phyloP scores from a whole-genome alignment of 2,329 filamentous ascomycete genomes.

The Fonsecaea monophora region DNA sequence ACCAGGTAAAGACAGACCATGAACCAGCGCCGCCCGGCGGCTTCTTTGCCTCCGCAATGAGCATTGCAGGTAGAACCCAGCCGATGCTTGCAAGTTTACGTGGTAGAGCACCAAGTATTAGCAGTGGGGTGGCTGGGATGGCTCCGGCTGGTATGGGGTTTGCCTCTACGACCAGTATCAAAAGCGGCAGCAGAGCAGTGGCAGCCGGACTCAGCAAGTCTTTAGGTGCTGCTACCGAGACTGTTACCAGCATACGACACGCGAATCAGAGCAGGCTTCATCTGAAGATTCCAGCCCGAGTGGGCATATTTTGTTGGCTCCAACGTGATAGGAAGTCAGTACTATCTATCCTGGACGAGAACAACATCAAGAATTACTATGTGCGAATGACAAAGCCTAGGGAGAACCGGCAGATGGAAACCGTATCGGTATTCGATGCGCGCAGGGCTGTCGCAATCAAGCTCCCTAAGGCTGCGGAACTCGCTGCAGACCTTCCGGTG shows the following conservation, averaged over 20 bases:
- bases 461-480: slow-evolving; percentile 27
- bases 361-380: slow-evolving; percentile 46
- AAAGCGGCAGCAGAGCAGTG: slow-evolving; percentile 55
- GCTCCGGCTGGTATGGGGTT: slow-evolving; percentile 50
- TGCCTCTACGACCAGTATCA: slow-evolving; percentile 55
- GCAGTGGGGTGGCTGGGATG: slow-evolving; percentile 52
- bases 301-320: slow-evolving; percentile 56
- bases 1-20: slow-evolving; percentile 45
- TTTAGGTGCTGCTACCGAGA: slow-evolving; percentile 56
- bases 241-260: slow-evolving; percentile 56
- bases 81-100: slow-evolving; percentile 72
- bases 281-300: slow-evolving; percentile 49
- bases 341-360: slow-evolving; percentile 54
- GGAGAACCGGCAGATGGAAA: slow-evolving; percentile 37
- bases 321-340: slow-evolving; percentile 50
- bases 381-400: slow-evolving; percentile 40
- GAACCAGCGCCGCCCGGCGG: slow-evolving; percentile 56
- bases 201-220: slow-evolving; percentile 59
- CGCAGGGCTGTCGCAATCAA: slow-evolving; percentile 34
- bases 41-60: slow-evolving; percentile 73
- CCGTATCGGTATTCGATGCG: slow-evolving; percentile 49
- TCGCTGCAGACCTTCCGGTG: slow-evolving; percentile 7
- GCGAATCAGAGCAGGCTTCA: slow-evolving; percentile 58
- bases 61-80: slow-evolving; percentile 65
- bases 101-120: slow-evolving; percentile 57